Evolutionary conservation across 2,329 filamentous ascomycete species (phyloP), one percentile per base, ranked within the genome.

Genomic region (Lecanicillium sp.): DNA sequence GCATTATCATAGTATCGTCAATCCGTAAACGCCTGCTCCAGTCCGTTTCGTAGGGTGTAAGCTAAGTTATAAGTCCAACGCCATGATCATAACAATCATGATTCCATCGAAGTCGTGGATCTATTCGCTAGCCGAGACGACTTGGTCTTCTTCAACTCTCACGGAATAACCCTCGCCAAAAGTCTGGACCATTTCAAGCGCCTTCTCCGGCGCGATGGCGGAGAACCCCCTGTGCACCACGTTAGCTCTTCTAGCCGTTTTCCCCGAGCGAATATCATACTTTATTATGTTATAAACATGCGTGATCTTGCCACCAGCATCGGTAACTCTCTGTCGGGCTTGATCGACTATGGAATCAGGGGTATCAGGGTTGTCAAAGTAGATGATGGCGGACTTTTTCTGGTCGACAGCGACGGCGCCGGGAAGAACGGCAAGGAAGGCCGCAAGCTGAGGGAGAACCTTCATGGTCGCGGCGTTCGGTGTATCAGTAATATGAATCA

Each of bases 371-470:
- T 79, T 67, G 17, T 83, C 78, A 55, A 87, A 95, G 53, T 75
- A 85, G 52, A 95, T 71, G 50, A 95, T 80, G 46, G 94, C 78
- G 27, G 78, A 75, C 60, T 86, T 85, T 55, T 80, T 73, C 45
- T 68, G 66, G 41, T 82, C 81, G 51, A 85, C 71, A 44, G 75
- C 78, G 43, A 78, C 57, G 20, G 71, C 69, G 45, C 77, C 68
- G 37, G 83, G 64, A 42, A 78, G 58, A 45, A 77, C 64, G 38
- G 80, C 62, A 30, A 83, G 62, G 36, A 78, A 59, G 38, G 76
- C 62, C 45, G 75, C 55, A 49, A 82, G 52, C 43, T 73, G 55
- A 13, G 68, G 47, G 43, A 65, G 57, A 50, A 80, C 63, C 64
- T 75, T 85, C 85, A 90, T 92, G 41, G 44, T 71, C 53, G 43